Evolutionary conservation across 371 early-diverging fungal species (phyloP).

Genomic region (Saksenaea vasiformis): DNA sequence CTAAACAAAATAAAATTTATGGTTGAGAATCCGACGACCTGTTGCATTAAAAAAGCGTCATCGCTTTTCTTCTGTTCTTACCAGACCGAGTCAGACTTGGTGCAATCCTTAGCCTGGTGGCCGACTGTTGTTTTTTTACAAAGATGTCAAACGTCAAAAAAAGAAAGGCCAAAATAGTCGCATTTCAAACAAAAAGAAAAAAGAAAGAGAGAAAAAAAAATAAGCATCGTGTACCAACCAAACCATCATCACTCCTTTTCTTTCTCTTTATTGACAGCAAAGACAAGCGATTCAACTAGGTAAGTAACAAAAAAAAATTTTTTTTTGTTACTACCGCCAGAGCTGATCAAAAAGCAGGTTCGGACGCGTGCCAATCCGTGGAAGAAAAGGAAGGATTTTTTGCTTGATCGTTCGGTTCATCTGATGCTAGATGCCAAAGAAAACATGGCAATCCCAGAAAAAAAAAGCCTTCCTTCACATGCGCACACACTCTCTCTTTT

Average conservation of each 20-base stretch:
- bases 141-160: constrained; percentile 10
- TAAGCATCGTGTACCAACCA: constrained; percentile 6
- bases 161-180: constrained; percentile 1
- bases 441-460: neutral
- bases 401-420: neutral
- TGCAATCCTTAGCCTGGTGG: constrained; percentile 67
- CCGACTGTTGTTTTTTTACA: constrained; percentile 49
- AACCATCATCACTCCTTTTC: neutral
- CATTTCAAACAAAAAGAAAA: neutral
- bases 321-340: neutral
- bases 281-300: constrained; percentile 5
- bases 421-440: neutral
- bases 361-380: neutral
- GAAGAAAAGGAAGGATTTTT: neutral
- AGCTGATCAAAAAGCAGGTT: neutral
- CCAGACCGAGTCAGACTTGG: constrained; percentile 58
- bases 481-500: neutral
- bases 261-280: constrained; percentile 1
- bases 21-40: neutral
- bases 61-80: constrained; percentile 27
- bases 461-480: too few species aligned
- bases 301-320: neutral
- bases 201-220: constrained; percentile 6
- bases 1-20: constrained; percentile 26
- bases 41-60: neutral